These are phyloP conservation scores for Metschnikowia gelsemii DNA, from an alignment of 805 yeast genomes.

Conservation along the genomic window DNA sequence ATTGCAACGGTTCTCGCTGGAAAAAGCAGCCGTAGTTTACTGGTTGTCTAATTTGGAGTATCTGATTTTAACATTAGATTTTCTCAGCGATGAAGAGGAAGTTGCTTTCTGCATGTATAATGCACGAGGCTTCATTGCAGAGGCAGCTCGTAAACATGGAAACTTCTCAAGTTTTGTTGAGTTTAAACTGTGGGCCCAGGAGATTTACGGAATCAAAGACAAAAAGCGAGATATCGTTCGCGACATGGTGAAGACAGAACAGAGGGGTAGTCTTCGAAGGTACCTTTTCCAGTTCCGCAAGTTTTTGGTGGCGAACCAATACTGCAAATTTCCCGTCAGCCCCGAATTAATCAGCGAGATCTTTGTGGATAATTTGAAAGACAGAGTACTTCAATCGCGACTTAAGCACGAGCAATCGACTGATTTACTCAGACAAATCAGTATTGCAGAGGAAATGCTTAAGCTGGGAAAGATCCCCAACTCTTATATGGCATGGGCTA, in stretches of 20 bases:
- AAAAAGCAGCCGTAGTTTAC: conserved; percentile 2
- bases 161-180: conserved; percentile 1
- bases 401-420: background rate
- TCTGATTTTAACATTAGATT: conserved; percentile 2
- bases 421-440: background rate
- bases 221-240: conserved; percentile 7
- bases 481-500: background rate
- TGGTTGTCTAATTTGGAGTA: conserved; percentile 4
- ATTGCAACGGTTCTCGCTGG: background rate
- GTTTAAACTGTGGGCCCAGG: conserved; percentile 1
- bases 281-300: conserved; percentile 7
- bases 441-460: conserved; percentile 5
- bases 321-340: conserved; percentile 7
- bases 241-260: background rate
- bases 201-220: conserved; percentile 2
- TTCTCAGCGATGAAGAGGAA: conserved; percentile 7
- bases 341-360: conserved; percentile 4
- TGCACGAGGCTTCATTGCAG: conserved; percentile 6
- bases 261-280: conserved; percentile 1
- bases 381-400: conserved; percentile 2
- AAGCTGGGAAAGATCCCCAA: conserved; percentile 6
- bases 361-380: conserved; percentile 6
- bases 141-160: conserved; percentile 3
- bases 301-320: conserved; percentile 2
- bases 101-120: conserved; percentile 5